Evolutionary conservation across 192 early-diverging fungal genomes (phyloP).

Genomic region (Glomus cerebriforme): DNA sequence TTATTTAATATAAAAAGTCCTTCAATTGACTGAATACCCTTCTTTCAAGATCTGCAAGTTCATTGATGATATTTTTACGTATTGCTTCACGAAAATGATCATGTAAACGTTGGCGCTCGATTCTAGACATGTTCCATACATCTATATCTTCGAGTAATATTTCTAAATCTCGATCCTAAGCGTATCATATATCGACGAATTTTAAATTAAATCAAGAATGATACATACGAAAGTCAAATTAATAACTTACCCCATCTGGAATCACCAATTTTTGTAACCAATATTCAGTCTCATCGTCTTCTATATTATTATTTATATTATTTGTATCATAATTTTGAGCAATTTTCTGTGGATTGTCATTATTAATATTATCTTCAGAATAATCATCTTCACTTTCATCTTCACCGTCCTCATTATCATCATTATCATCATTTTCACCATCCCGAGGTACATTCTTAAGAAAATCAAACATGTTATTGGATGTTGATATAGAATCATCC

Average conservation of each 20-base stretch:
- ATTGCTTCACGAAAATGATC: constrained; percentile 11
- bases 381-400: not conserved
- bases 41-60: not conserved
- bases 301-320: not conserved
- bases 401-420: not conserved
- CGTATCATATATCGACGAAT: not conserved
- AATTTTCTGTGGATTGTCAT: not conserved
- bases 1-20: not conserved
- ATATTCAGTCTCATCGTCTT: not conserved
- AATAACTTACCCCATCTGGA: not conserved
- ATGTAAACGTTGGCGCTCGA: constrained; percentile 1
- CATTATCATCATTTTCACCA: not conserved
- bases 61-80: not conserved
- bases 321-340: not conserved
- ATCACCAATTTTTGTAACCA: not conserved
- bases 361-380: not conserved
- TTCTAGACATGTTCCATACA: constrained; percentile 31
- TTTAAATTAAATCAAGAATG: too few relatives aligned
- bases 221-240: not conserved
- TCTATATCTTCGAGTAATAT: constrained; percentile 6
- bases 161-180: constrained; percentile 9
- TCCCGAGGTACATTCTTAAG: not conserved
- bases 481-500: not conserved
- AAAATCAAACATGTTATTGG: not conserved
- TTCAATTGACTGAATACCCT: not conserved